Evolutionary conservation across 208 protist genomes (phyloP), one percentile per base, ranked within the genome.

Genomic region (Endotrypanum monterogeii): DNA sequence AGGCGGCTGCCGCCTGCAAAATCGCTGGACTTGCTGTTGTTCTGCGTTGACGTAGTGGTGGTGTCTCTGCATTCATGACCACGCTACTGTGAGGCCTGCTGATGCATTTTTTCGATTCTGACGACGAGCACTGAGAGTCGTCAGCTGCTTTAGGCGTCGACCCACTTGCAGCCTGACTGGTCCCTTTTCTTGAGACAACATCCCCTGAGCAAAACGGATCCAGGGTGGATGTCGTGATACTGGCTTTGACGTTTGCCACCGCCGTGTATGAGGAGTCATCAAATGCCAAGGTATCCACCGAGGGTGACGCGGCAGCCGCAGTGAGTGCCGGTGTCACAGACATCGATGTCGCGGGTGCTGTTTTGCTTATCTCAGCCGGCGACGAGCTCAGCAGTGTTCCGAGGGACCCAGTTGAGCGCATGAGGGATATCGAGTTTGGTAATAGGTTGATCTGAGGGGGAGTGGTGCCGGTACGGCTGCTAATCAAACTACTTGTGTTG

Each of bases 311-410:
- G 18, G 39, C 39, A 8, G 12, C 20, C 39, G 37, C 35, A 4
- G n/a, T 52, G 62, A 67, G 62, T 28, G 50, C 23, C 39, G 62
- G 62, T 25, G 62, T 32, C 62, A 25, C n/a, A 9, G 44, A 25
- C 62, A 37, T 16, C 9, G 37, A 28, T 67, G 41, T 9, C 39
- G 5, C 11, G 35, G 12, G 32, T 18, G 58, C 16, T 1, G 9
- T 41, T 41, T 46, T 46, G n/a, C 58, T 23, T 8, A 32, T 48
- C 25, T 44, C 58, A 2, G 20, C 58, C n/a, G 58, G 58, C 32
- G 37, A 30, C 58, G 8, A 46, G 16, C 35, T 30, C 11, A 35
- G 41, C 32, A 23, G 60, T 9, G 63, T 28, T 7, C n/a, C 2
- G 41, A 28, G 48, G n/a, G 41, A 39, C 63, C 41, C 39, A 12